Percentiles rank a stretch among this genome's conserved stretches.
Conservation (phyloP, 345 rosid species). For the Geranium brycei region DNA sequence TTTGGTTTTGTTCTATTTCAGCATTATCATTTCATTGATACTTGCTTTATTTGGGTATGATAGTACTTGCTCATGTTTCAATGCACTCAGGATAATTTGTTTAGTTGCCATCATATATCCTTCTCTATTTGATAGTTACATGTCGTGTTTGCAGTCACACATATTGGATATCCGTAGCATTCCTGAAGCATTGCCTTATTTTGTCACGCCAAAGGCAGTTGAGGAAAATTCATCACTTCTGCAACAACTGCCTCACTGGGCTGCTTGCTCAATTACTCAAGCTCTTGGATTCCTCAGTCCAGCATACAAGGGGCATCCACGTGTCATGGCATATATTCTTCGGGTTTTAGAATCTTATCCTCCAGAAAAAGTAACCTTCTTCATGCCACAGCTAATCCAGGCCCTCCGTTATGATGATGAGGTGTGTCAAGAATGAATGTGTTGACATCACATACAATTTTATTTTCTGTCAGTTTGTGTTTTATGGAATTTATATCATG, state of each 20-base stretch:
- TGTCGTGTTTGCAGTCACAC: slow-evolving; percentile 46
- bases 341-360: slow-evolving; percentile 98
- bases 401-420: slow-evolving; percentile 80
- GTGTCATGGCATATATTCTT: slow-evolving; percentile 98
- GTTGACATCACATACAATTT: neutral
- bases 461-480: neutral
- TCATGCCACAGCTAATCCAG: slow-evolving; percentile 99
- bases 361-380: slow-evolving; percentile 89
- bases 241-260: slow-evolving; percentile 99
- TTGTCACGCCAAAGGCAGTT: slow-evolving; percentile 89
- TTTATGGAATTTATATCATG: neutral
- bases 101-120: neutral
- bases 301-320: slow-evolving; percentile 89
- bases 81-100: neutral
- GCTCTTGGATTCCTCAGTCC: slow-evolving; percentile 96
- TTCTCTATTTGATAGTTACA: neutral
- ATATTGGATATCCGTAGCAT: slow-evolving; percentile 66
- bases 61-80: neutral
- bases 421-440: slow-evolving; percentile 20
- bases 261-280: slow-evolving; percentile 92
- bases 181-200: slow-evolving; percentile 92
- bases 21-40: neutral
- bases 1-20: neutral
- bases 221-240: slow-evolving; percentile 84
- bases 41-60: neutral